A percentile compares a stretch with the other conserved stretches of the same genome.
Conservation (phyloP, 2,329 filamentous ascomycete genomes). For the Colletotrichum sp. region DNA sequence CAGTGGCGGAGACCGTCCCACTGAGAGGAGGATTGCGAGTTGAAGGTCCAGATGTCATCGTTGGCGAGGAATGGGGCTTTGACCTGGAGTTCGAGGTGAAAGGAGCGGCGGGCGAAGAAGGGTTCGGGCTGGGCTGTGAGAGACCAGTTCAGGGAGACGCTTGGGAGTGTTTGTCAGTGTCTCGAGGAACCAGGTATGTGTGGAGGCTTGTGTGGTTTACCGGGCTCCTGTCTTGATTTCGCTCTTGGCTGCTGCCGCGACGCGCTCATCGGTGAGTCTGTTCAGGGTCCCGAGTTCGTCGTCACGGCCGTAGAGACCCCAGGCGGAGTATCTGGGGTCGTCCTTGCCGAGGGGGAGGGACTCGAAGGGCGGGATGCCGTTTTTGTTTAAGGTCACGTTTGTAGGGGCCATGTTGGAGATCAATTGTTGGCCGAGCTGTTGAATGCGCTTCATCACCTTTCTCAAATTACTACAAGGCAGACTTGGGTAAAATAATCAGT, state of each 20-base stretch:
- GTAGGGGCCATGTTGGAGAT: neutral
- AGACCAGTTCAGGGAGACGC: conserved; percentile 39
- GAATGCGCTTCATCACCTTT: neutral
- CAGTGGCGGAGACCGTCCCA: conserved; percentile 45
- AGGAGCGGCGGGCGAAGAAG: conserved; percentile 34
- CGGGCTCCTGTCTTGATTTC: conserved; percentile 61
- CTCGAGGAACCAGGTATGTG: neutral
- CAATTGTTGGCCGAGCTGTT: neutral
- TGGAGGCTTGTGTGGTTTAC: conserved; percentile 27
- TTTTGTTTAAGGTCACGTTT: conserved; percentile 33
- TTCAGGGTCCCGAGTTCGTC: conserved; percentile 68
- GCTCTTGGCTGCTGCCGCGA: conserved; percentile 52
- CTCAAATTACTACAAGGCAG: neutral
- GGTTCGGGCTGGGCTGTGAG: conserved; percentile 34
- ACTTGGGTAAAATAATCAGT: neutral
- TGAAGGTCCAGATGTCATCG: conserved; percentile 38
- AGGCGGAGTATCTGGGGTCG: conserved; percentile 49
- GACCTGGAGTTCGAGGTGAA: conserved; percentile 32
- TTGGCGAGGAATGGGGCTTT: conserved; percentile 34
- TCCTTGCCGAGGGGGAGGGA: conserved; percentile 50
- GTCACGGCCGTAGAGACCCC: conserved; percentile 57
- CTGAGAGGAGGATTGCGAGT: conserved; percentile 43
- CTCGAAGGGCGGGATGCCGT: conserved; percentile 52
- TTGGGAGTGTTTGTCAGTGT: neutral
- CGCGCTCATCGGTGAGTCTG: conserved; percentile 59